phyloP scores from a whole-genome alignment of 176 grass and related monocot species.

The Oryza glaberrima region DNA sequence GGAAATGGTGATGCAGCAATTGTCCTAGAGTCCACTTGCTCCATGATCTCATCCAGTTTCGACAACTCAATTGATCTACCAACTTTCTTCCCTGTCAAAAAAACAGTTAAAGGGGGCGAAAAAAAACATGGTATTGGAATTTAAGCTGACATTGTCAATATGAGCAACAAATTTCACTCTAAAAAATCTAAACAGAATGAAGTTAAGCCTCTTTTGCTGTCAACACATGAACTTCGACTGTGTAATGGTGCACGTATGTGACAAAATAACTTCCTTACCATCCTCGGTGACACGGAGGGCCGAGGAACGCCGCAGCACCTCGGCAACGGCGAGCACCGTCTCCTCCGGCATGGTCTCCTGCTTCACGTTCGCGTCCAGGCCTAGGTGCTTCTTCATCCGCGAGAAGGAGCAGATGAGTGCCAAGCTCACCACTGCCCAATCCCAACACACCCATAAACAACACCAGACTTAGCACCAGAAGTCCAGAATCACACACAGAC shows the following conservation, averaged over 20 bases:
- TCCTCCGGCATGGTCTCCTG: constrained; percentile 60
- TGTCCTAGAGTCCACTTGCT: constrained; percentile 78
- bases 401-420: constrained; percentile 85
- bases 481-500: neutral
- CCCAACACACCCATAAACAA: constrained; percentile 11
- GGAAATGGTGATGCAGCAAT: constrained; percentile 82
- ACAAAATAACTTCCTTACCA: constrained; percentile 38
- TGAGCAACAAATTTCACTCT: neutral
- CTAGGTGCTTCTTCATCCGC: constrained; percentile 73
- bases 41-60: constrained; percentile 78
- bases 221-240: neutral
- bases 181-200: constrained; percentile 1
- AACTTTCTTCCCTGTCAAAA: constrained; percentile 67
- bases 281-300: constrained; percentile 73
- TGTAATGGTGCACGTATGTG: neutral
- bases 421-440: constrained; percentile 81
- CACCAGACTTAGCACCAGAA: constrained; percentile 15
- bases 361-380: constrained; percentile 54
- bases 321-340: constrained; percentile 60
- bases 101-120: neutral
- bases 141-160: neutral
- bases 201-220: neutral
- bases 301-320: constrained; percentile 62
- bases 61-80: constrained; percentile 69
- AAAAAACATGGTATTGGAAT: neutral